phyloP scores from a whole-genome alignment of 2,329 filamentous ascomycete species.

The Phialophora macrospora region DNA sequence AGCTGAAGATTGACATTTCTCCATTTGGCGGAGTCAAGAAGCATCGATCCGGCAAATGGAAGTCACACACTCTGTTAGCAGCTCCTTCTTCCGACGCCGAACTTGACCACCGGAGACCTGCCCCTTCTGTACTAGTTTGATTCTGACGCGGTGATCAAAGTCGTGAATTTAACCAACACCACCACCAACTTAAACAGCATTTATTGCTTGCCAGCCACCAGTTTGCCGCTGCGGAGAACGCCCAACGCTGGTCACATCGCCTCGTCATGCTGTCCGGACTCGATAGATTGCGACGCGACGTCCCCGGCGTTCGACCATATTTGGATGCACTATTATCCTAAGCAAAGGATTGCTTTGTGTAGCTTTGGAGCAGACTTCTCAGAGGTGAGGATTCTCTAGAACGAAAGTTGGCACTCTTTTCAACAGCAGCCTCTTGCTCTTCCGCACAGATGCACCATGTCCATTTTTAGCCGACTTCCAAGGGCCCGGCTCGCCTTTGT shows the following conservation, averaged over 20 bases:
- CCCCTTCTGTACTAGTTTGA: constrained; percentile 1
- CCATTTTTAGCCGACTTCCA: background rate
- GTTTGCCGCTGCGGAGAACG: background rate
- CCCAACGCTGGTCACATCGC: background rate
- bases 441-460: background rate
- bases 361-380: background rate
- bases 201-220: background rate
- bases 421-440: background rate
- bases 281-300: background rate
- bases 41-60: background rate
- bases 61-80: background rate
- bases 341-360: background rate
- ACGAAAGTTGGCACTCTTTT: background rate
- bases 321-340: no score
- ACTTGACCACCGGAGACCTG: constrained; percentile 22
- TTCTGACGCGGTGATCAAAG: background rate
- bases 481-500: background rate
- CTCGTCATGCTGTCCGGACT: background rate
- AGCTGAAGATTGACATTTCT: background rate
- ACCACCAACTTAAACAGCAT: background rate
- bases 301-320: background rate
- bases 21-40: background rate
- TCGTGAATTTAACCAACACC: background rate
- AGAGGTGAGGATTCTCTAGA: background rate
- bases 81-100: background rate